Percentiles rank a stretch among this genome's conserved stretches.
These are phyloP conservation scores for Alternaria ethzedia DNA, from an alignment of 2,329 filamentous ascomycete genomes.

Conservation along the genomic window DNA sequence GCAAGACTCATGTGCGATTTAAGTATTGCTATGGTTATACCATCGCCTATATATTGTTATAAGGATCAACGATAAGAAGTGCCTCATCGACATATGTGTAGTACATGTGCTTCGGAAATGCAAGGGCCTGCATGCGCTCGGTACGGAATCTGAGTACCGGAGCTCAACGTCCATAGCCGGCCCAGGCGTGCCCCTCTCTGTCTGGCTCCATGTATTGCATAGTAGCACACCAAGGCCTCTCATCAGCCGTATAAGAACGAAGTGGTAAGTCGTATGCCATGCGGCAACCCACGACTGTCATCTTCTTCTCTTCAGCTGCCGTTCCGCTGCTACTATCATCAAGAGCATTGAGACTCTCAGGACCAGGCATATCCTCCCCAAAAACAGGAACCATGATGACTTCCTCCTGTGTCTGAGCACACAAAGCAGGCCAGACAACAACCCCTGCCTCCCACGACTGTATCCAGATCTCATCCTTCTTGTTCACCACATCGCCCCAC, in stretches of 20 bases:
- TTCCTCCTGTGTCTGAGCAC: slow-evolving; percentile 32
- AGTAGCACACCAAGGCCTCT: slow-evolving; percentile 80
- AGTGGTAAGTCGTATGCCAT: slow-evolving; percentile 86
- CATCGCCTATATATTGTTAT: neutral
- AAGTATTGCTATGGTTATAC: slow-evolving; percentile 32
- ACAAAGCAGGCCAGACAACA: slow-evolving; percentile 75
- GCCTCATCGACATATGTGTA: neutral
- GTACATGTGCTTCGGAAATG: neutral
- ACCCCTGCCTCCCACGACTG: slow-evolving; percentile 87
- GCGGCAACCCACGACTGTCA: slow-evolving; percentile 67
- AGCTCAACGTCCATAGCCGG: slow-evolving; percentile 14
- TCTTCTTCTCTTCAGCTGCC: neutral
- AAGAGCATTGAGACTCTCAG: slow-evolving; percentile 22
- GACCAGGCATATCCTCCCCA: slow-evolving; percentile 61
- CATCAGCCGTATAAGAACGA: slow-evolving; percentile 65
- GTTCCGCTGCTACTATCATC: slow-evolving; percentile 15
- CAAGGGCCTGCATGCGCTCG: neutral
- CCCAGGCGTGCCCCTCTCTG: slow-evolving; percentile 59
- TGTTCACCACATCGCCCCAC: slow-evolving; percentile 73
- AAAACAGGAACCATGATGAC: slow-evolving; percentile 72
- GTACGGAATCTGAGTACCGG: neutral
- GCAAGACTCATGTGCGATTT: slow-evolving; percentile 12
- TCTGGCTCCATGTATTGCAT: slow-evolving; percentile 66
- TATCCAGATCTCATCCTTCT: slow-evolving; percentile 68
- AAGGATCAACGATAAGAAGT: neutral